Evolutionary conservation across 768 basidiomycete genomes (phyloP), one percentile per base, ranked within the genome.

Genomic region (Infundibulicybe gibba): DNA sequence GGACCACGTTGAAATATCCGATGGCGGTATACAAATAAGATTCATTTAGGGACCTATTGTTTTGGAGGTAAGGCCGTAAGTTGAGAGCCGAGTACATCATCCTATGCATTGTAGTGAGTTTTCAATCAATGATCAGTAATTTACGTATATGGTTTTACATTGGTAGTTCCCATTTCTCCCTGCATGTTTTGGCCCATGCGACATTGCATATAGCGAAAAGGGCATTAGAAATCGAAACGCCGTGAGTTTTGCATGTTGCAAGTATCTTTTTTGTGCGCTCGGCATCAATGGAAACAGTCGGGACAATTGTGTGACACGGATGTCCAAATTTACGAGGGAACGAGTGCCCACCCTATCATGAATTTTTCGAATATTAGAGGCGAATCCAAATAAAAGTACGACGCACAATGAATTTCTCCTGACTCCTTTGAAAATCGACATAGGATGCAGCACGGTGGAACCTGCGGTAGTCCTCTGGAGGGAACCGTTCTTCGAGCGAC

Each of bases 11-110:
- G 73, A 86, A 88, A 66, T 87, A 89, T 3, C 85, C 82, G 46
- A 89, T 80, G n/a, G 85, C 80, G 30, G 90, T 72, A 69, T 83
- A 88, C 83, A 85, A 90, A 67, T 87, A 88, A 9, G 87, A 90
- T 50, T 77, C 74, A 52, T 75, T 68, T n/a, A 69, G 57, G 3
- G 70, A 57, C 41, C 68, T 71, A 45, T 69, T 66, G 20, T 66
- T 65, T 34, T 66, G 55, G 37, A 82, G 65, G 58, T 79, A 75
- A 5, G 85, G 81, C 3, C 90, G 79, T 32, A 91, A 67, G 63
- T 92, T 93, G 42, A 91, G 69, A 12, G 91, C 89, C 8, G 88
- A 87, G 62, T 94, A 94, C 79, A 92, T 83, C 81, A 92, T 79
- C 47, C 81, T 84, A 48, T 16, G 31, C 3, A 39, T 21, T 15